These are phyloP conservation scores for Eucalyptus tenuipes DNA, from an alignment of 345 rosid species.

Conservation along the genomic window DNA sequence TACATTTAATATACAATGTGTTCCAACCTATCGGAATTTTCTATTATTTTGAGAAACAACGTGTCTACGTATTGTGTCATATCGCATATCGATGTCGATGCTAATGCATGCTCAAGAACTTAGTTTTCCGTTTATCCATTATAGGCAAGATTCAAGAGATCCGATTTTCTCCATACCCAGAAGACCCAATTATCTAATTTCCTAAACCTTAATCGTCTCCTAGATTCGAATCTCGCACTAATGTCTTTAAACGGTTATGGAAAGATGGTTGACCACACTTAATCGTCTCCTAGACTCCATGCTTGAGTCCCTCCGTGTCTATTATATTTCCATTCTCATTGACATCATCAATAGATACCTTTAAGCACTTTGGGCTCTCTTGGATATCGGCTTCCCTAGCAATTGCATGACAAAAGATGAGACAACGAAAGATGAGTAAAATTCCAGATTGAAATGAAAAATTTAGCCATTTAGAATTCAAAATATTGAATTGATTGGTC, in stretches of 20 bases:
- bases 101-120: neutral
- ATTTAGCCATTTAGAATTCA: neutral
- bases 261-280: neutral
- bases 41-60: rapidly evolving
- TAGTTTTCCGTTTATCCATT: neutral
- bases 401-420: neutral
- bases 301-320: neutral
- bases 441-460: neutral
- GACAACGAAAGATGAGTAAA: neutral
- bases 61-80: rapidly evolving
- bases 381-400: neutral
- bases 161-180: neutral
- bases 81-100: rapidly evolving
- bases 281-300: neutral
- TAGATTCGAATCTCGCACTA: neutral
- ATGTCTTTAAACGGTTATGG: neutral
- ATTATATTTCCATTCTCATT: neutral
- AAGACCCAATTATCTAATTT: neutral
- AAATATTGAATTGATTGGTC: neutral
- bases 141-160: neutral
- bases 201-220: neutral
- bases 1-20: too few species aligned
- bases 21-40: rapidly evolving
- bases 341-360: neutral
- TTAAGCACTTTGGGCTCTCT: neutral